phyloP scores from a whole-genome alignment of 257 asterid genomes.

The Jasminum sambac region DNA sequence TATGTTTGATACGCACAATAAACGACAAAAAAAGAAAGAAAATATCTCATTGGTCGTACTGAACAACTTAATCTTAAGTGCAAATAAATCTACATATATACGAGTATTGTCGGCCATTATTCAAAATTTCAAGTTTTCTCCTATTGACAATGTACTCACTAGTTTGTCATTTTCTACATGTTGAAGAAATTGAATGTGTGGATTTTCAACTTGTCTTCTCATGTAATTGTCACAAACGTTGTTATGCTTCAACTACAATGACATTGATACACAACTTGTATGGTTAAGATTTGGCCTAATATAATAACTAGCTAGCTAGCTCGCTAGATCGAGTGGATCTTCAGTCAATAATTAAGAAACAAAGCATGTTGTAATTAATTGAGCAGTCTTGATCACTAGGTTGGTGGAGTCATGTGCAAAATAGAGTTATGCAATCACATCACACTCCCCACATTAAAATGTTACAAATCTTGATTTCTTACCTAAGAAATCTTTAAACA shows the following conservation, averaged over 20 bases:
- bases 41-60: no score
- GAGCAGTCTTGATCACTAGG: constrained; percentile 36
- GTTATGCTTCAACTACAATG: background rate
- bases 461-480: constrained; percentile 42
- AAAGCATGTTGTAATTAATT: constrained; percentile 27
- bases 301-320: constrained; percentile 11
- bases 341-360: no score
- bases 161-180: background rate
- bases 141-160: background rate
- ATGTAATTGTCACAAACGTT: background rate
- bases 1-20: no score
- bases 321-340: no score
- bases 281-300: constrained; percentile 19
- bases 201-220: background rate
- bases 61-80: background rate
- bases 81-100: background rate
- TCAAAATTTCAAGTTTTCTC: background rate
- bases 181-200: background rate
- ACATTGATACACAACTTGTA: constrained; percentile 3
- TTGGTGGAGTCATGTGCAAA: constrained; percentile 38
- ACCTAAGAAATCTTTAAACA: constrained; percentile 44
- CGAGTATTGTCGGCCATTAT: background rate
- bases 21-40: no score
- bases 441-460: constrained; percentile 25
- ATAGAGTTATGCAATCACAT: constrained; percentile 32